Evolutionary conservation across 2,329 filamentous ascomycete species (phyloP).

Genomic region (Hysterium pulicare): DNA sequence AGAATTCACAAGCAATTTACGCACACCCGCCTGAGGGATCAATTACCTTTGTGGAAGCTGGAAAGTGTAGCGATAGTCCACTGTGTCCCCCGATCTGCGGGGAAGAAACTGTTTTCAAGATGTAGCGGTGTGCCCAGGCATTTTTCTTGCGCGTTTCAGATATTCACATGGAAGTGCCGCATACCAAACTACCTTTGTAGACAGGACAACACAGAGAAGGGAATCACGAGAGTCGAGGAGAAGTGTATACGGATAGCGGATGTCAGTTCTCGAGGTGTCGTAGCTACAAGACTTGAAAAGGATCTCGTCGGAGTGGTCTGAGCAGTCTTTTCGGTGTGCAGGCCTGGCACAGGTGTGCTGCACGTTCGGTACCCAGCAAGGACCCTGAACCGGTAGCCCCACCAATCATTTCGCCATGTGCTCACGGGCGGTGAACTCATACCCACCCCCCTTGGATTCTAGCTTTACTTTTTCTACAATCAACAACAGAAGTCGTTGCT

Average conservation of each 20-base stretch:
- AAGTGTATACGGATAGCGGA: neutral
- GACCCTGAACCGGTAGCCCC: too few species aligned
- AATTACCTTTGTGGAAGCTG: slow-evolving; percentile 3
- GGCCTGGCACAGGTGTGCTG: too few species aligned
- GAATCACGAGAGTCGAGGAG: neutral
- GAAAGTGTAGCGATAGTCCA: slow-evolving; percentile 4
- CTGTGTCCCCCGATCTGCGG: slow-evolving; percentile 9
- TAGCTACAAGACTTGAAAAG: neutral
- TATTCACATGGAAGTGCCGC: slow-evolving; percentile 43
- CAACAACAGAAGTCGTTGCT: too few species aligned
- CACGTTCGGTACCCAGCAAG: too few species aligned
- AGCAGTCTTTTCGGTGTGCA: too few species aligned
- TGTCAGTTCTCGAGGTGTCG: neutral
- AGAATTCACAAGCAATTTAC: too few species aligned
- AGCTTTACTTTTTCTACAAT: too few species aligned
- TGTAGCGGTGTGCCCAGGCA: slow-evolving; percentile 30
- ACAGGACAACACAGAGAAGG: neutral
- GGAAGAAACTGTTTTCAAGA: slow-evolving; percentile 19
- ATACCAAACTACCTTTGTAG: too few species aligned
- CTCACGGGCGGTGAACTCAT: too few species aligned
- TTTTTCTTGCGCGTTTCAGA: slow-evolving; percentile 13
- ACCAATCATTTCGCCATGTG: too few species aligned
- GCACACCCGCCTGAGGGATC: too few species aligned
- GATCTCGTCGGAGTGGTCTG: neutral
- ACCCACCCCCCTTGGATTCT: too few species aligned